A percentile compares a stretch with the other conserved stretches of the same genome.
Conservation (phyloP, 805 yeast species). For the Kluyveromyces nonfermentans region DNA sequence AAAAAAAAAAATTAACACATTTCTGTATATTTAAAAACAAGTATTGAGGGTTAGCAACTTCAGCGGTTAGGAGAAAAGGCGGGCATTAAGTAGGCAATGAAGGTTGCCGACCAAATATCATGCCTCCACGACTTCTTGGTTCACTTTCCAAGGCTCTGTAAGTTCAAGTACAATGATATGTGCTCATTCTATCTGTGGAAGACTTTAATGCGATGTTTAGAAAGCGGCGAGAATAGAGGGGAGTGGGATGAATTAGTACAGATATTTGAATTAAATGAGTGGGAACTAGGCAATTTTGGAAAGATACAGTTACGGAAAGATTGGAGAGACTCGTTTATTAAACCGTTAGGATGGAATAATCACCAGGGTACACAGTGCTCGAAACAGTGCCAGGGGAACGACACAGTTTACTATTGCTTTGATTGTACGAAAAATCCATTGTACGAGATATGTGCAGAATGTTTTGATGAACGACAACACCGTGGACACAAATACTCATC, state of each 20-base stretch:
- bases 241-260: constrained; percentile 18
- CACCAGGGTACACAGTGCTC: constrained; percentile 23
- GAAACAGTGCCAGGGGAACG: constrained; percentile 20
- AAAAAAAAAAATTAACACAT: too few species aligned
- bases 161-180: constrained; percentile 18
- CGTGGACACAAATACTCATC: constrained; percentile 42
- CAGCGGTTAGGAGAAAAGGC: neutral
- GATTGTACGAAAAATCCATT: constrained; percentile 26
- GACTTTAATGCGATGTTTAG: constrained; percentile 12
- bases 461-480: constrained; percentile 65
- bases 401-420: constrained; percentile 26
- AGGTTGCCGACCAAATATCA: neutral
- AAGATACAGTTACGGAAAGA: constrained; percentile 3
- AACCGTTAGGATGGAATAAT: neutral
- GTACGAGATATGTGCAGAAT: constrained; percentile 51
- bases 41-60: neutral
- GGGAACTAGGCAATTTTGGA: constrained; percentile 16
- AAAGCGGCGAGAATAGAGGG: constrained; percentile 8
- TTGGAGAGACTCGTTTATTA: constrained; percentile 8
- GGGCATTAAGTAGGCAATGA: neutral
- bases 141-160: constrained; percentile 18
- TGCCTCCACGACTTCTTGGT: constrained; percentile 21
- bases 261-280: constrained; percentile 12
- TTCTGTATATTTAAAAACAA: too few species aligned
- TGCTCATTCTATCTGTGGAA: constrained; percentile 24